Base-by-base conservation (phyloP, 192 early-diverging fungal species). In the Obelidium mucronatum region DNA sequence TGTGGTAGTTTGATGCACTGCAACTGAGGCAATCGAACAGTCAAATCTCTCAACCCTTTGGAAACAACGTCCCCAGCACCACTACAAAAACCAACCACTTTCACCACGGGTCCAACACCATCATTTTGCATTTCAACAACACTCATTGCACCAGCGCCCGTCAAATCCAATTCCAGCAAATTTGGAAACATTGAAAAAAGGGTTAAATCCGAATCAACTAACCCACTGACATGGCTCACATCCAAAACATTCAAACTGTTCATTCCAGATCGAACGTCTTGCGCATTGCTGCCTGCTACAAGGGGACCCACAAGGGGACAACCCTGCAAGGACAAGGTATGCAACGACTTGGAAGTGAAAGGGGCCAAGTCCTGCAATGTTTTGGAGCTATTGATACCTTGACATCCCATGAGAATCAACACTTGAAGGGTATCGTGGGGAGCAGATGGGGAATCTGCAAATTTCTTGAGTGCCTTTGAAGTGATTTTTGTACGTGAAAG, bases 401-500 rank as follows among this genome's bases (percentile, higher is more conserved):
- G 8, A 34, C 78, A 79, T 51, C 63, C 67, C 37, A 56, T 37
- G 6, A 79, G 65, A 61, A 53, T 60, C 0, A 79, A 31, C 8
- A 28, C 19, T 66, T 59, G 56, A 17, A 79, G 55, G 19, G 4
- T 17, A n/a, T n/a, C n/a, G 8, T 35, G 44, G 11, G 67, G 44
- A 30, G 24, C 13, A 22, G 28, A 13, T 15, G 55, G 33, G 0
- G 19, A 62, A 15, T 35, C 84, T 83, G 48, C 76, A 80, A 31
- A 68, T 15, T 33, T 74, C 26, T 70, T 54, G 11, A 90, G 42
- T 6, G 88, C 89, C 36, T 17, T 55, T 22, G 85, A 76, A 0
- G 89, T 87, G 39, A 90, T 80, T 58, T 90, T 87, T n/a, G 86
- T 90, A 8, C 78, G 69, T 31, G 88, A 81, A 26, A 90, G 55